A percentile compares a stretch with the other conserved stretches of the same genome.
phyloP scores from a whole-genome alignment of 305 asterid species.

The Nicotiana rustica region DNA sequence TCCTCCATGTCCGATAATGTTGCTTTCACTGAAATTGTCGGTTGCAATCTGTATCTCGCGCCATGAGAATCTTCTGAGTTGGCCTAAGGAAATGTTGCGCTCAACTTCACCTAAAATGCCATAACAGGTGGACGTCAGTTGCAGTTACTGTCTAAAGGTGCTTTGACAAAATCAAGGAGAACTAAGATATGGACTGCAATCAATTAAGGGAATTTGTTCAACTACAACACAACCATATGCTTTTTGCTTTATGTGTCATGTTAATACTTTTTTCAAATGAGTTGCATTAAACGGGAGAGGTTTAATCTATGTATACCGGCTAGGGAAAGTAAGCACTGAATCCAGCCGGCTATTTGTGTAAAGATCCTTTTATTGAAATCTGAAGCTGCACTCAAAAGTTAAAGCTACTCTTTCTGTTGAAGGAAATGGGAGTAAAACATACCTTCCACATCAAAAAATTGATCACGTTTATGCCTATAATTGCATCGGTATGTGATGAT shows the following conservation, averaged over 20 bases:
- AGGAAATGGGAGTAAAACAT: constrained; percentile 28
- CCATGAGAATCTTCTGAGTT: constrained; percentile 72
- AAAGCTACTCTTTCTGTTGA: neutral
- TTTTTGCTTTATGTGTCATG: too few relatives aligned
- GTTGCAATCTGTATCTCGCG: constrained; percentile 89
- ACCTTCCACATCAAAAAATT: constrained; percentile 79
- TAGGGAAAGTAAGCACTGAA: too few relatives aligned
- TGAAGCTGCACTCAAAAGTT: neutral
- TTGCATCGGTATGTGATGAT: constrained; percentile 52
- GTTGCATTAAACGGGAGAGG: too few relatives aligned
- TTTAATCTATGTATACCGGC: too few relatives aligned
- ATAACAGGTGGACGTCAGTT: neutral
- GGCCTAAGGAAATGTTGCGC: constrained; percentile 67
- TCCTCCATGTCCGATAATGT: constrained; percentile 91
- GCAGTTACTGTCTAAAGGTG: neutral
- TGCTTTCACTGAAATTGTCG: constrained; percentile 66
- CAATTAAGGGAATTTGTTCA: constrained; percentile 4
- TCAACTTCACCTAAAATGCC: constrained; percentile 72
- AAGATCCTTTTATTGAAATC: neutral
- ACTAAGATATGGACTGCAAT: too few relatives aligned
- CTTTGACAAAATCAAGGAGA: neutral
- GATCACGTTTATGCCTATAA: constrained; percentile 51
- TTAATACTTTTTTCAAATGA: too few relatives aligned
- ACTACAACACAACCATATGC: neutral
- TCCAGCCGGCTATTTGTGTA: too few relatives aligned